phyloP scores from a whole-genome alignment of 345 rosid genomes.

The Eucalyptus curtisii region DNA sequence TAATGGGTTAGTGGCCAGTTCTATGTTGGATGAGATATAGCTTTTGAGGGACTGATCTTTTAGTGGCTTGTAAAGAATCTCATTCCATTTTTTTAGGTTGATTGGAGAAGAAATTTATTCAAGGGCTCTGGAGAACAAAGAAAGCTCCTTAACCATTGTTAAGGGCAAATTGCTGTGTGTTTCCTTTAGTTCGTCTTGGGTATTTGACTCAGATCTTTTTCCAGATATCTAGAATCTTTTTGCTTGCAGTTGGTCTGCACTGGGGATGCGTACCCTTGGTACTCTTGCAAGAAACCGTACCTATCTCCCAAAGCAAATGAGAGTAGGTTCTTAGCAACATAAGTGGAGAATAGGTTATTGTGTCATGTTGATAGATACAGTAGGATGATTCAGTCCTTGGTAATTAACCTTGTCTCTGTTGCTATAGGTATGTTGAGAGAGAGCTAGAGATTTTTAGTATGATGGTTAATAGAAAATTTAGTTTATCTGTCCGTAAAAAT shows the following conservation, averaged over 20 bases:
- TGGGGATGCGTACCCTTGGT: background rate
- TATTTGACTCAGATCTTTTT: background rate
- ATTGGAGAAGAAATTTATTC: background rate
- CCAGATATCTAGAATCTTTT: background rate
- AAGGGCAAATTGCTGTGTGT: background rate
- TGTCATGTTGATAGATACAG: background rate
- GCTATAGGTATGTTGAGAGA: background rate
- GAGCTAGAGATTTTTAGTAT: background rate
- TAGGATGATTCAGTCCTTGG: background rate
- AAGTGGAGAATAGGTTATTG: background rate
- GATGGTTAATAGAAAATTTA: background rate
- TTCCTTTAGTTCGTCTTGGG: background rate
- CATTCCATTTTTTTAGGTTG: background rate
- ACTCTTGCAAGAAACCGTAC: background rate
- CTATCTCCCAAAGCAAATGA: background rate
- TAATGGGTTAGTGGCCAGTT: background rate
- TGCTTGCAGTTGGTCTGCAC: background rate
- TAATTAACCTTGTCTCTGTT: background rate
- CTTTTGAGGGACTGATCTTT: background rate
- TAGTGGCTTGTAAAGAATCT: background rate
- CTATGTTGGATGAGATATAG: background rate
- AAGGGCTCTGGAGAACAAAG: background rate
- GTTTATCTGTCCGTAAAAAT: background rate
- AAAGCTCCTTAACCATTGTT: background rate
- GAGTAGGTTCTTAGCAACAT: background rate